These are phyloP conservation scores for Schwanniomyces occidentalis DNA, from an alignment of 805 yeast species.

Conservation along the genomic window DNA sequence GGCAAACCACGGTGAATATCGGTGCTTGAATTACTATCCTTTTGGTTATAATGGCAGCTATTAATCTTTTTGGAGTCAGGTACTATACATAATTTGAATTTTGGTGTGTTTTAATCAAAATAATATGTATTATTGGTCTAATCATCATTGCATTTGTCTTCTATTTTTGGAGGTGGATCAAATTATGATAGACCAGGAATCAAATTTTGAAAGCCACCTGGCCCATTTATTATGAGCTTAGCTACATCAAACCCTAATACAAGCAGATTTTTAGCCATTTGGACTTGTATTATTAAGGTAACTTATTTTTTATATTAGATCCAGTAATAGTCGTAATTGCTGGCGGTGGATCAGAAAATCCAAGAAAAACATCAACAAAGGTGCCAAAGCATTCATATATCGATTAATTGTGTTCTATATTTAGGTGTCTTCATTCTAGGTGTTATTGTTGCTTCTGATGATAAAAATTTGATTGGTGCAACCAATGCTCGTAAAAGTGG, in stretches of 20 bases:
- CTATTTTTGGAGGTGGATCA: conserved; percentile 58
- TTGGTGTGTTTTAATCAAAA: conserved; percentile 56
- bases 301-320: conserved; percentile 60
- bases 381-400: conserved; percentile 55
- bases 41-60: conserved; percentile 29
- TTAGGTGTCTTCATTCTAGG: conserved; percentile 19
- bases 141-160: conserved; percentile 58
- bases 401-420: conserved; percentile 34
- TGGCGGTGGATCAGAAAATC: conserved; percentile 49
- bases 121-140: conserved; percentile 57
- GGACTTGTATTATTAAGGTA: conserved; percentile 60
- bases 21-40: conserved; percentile 39
- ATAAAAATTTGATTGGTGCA: conserved; percentile 14
- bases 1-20: conserved; percentile 30
- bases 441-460: conserved; percentile 24
- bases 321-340: conserved; percentile 44
- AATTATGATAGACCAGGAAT: conserved; percentile 55
- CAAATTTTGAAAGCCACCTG: conserved; percentile 61
- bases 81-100: conserved; percentile 64
- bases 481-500: conserved; percentile 18
- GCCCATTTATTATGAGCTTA: conserved; percentile 51
- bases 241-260: conserved; percentile 40
- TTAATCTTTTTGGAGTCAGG: conserved; percentile 37
- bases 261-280: conserved; percentile 60
- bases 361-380: conserved; percentile 59